Evolutionary conservation across 2,329 filamentous ascomycete species (phyloP).

Genomic region (Colletotrichum sp.): DNA sequence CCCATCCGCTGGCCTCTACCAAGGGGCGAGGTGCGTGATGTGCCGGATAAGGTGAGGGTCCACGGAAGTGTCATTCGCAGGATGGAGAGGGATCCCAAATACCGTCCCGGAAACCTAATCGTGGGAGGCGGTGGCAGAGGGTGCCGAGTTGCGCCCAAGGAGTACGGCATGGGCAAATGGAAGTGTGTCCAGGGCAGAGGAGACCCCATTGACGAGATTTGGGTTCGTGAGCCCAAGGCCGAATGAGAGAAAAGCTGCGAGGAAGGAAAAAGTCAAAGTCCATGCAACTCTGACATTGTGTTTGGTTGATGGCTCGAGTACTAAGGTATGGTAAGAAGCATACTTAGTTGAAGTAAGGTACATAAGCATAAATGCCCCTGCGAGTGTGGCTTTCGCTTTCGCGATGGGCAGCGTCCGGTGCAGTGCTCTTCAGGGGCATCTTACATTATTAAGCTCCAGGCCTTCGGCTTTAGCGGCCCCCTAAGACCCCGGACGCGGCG

Average conservation of each 20-base stretch:
- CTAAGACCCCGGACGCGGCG: neutral
- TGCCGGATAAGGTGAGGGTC: constrained; percentile 72
- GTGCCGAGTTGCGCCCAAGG: constrained; percentile 61
- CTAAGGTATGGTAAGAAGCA: neutral
- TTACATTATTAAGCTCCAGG: neutral
- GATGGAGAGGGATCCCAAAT: constrained; percentile 66
- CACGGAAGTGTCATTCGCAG: constrained; percentile 78
- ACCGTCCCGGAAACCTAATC: constrained; percentile 81
- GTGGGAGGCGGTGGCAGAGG: constrained; percentile 80
- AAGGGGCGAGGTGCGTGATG: constrained; percentile 77
- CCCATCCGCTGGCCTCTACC: constrained; percentile 83
- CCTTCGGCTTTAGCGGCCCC: neutral
- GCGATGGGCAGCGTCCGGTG: neutral
- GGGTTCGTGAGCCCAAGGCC: constrained; percentile 47
- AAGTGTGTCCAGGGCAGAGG: constrained; percentile 67
- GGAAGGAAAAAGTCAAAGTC: neutral
- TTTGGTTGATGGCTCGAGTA: neutral
- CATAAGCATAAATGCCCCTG: neutral
- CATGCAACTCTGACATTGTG: neutral
- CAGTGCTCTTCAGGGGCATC: neutral
- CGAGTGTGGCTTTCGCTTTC: neutral
- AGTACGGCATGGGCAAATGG: constrained; percentile 76
- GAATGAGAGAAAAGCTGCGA: neutral
- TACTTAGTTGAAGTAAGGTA: neutral
- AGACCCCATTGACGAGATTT: constrained; percentile 73